These are phyloP conservation scores for Remersonia thermophila DNA, from an alignment of 2,329 filamentous ascomycete genomes.

Conservation along the genomic window DNA sequence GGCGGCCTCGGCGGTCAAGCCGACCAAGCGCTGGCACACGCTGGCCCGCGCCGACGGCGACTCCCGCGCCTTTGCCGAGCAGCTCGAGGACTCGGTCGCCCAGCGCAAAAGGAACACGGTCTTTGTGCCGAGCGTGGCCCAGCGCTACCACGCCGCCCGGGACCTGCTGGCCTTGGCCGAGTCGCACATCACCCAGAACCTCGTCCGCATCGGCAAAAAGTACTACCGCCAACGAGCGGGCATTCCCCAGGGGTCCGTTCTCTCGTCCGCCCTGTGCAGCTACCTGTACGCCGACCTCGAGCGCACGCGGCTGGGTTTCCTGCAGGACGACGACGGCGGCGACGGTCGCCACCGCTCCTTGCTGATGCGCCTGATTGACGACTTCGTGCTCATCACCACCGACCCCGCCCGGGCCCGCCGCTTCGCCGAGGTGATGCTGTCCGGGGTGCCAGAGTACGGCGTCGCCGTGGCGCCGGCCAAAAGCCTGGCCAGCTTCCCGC, in stretches of 20 bases:
- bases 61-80: constrained; percentile 30
- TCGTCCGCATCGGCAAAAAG: constrained; percentile 79
- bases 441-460: constrained; percentile 66
- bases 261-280: constrained; percentile 82
- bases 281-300: constrained; percentile 94
- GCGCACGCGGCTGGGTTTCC: constrained; percentile 40
- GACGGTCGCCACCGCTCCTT: constrained; percentile 25
- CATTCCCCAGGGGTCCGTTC: constrained; percentile 84
- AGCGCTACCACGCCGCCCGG: constrained; percentile 42
- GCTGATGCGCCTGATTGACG: constrained; percentile 75
- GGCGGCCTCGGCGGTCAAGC: constrained; percentile 21
- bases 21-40: constrained; percentile 39
- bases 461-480: constrained; percentile 66
- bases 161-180: constrained; percentile 57
- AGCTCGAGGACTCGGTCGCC: constrained; percentile 29
- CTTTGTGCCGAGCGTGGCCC: constrained; percentile 59
- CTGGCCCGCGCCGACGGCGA: constrained; percentile 35
- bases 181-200: constrained; percentile 72
- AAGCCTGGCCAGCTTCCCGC: constrained; percentile 73
- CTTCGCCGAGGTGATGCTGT: constrained; percentile 73
- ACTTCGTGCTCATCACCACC: constrained; percentile 80
- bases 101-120: constrained; percentile 52
- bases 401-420: constrained; percentile 50
- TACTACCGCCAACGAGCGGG: constrained; percentile 79
- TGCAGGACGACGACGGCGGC: constrained; percentile 26